Evolutionary conservation across 148 eudicot genomes (phyloP).

Genomic region (Heliosperma pusillum): DNA sequence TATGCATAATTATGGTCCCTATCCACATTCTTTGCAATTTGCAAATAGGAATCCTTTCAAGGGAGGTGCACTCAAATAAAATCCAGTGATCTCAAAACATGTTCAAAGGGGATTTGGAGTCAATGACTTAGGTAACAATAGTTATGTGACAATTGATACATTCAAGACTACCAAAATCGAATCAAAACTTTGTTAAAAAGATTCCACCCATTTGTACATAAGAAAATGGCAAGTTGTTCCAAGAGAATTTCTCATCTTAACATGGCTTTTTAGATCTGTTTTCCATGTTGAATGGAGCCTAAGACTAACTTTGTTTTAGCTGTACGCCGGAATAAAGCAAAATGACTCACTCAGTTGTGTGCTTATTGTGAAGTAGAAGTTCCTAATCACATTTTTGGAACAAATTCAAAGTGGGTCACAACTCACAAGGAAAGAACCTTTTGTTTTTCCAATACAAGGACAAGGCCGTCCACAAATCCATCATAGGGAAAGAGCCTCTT

Average conservation of each 20-base stretch:
- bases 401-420: background rate
- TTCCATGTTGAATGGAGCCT: background rate
- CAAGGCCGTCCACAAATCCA: background rate
- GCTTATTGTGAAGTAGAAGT: background rate
- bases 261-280: background rate
- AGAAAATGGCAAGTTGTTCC: too few relatives aligned
- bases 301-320: background rate
- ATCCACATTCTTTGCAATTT: too few relatives aligned
- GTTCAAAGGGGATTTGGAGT: too few relatives aligned
- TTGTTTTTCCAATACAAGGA: background rate
- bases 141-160: too few relatives aligned
- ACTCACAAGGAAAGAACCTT: background rate
- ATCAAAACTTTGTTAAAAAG: too few relatives aligned
- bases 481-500: background rate
- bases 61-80: too few relatives aligned
- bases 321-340: background rate
- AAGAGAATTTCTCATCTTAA: background rate
- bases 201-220: too few relatives aligned
- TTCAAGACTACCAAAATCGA: too few relatives aligned
- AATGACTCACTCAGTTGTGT: background rate
- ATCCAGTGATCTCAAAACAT: too few relatives aligned
- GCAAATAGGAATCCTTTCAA: too few relatives aligned
- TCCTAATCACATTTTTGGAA: background rate
- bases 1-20: too few relatives aligned
- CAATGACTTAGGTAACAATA: too few relatives aligned